Conservation (phyloP, 2,329 filamentous ascomycete species). For the Pseudogymnoascus verrucosus region DNA sequence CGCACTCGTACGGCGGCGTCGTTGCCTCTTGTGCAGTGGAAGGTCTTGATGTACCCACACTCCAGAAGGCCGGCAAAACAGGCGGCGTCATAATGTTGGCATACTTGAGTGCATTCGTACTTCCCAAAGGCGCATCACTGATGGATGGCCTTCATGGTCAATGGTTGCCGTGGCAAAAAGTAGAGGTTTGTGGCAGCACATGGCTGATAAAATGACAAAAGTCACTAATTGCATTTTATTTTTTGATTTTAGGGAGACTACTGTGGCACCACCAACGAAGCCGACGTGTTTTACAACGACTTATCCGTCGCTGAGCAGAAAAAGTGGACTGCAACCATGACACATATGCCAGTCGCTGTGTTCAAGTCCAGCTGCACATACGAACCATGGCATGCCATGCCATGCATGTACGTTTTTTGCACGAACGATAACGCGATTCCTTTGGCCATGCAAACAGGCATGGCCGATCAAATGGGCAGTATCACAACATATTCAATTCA, state of each 20-base stretch:
- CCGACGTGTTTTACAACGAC: conserved; percentile 11
- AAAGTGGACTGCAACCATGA: conserved; percentile 8
- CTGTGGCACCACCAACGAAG: background rate
- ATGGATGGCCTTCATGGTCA: conserved; percentile 13
- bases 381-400: conserved; percentile 17
- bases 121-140: conserved; percentile 8
- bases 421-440: conserved; percentile 16
- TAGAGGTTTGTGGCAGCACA: conserved; percentile 13
- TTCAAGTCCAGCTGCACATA: conserved; percentile 16
- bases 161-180: conserved; percentile 15
- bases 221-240: background rate
- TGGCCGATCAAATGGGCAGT: conserved; percentile 15
- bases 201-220: background rate
- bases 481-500: conserved; percentile 13
- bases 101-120: conserved; percentile 8
- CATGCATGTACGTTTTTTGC: conserved; percentile 19
- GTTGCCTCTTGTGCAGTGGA: conserved; percentile 20
- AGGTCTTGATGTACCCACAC: conserved; percentile 7
- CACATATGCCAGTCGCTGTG: conserved; percentile 11
- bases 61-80: conserved; percentile 11
- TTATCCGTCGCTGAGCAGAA: conserved; percentile 12
- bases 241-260: conserved; percentile 14
- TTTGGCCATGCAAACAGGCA: conserved; percentile 12
- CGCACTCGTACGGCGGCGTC: conserved; percentile 34
- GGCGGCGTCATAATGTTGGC: conserved; percentile 14